Conservation (phyloP, 2,329 filamentous ascomycete genomes). For the Drechslera avenae region DNA sequence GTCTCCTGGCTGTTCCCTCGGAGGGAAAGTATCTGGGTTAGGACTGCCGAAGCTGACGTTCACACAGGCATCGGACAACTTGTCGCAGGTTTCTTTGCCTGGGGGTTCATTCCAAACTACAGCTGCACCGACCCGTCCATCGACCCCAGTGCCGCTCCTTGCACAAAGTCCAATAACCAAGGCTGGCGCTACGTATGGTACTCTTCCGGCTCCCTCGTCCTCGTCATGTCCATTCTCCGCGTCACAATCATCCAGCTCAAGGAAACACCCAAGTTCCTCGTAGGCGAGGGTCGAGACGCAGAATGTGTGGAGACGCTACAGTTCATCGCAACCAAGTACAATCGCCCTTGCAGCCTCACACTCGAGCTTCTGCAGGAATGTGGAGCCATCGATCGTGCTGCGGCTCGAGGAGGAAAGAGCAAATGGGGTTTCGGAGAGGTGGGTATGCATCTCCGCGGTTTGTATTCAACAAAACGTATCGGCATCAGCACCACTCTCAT, state of each 20-base stretch:
- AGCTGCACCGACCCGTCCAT: conserved; percentile 50
- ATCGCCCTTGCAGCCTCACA: conserved; percentile 59
- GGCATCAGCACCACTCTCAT: conserved; percentile 67
- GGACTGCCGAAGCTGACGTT: neutral
- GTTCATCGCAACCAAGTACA: conserved; percentile 58
- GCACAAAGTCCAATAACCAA: conserved; percentile 58
- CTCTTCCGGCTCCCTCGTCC: conserved; percentile 59
- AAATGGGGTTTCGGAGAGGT: conserved; percentile 50
- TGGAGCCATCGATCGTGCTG: conserved; percentile 41
- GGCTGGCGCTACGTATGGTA: conserved; percentile 65
- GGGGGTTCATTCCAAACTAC: conserved; percentile 59
- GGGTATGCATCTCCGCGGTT: conserved; percentile 63
- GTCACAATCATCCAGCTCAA: conserved; percentile 59
- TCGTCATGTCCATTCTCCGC: conserved; percentile 59
- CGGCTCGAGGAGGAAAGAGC: conserved; percentile 30
- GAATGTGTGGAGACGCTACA: conserved; percentile 58
- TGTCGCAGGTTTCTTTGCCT: conserved; percentile 60
- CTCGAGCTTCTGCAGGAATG: conserved; percentile 56
- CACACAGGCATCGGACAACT: conserved; percentile 55
- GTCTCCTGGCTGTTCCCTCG: neutral
- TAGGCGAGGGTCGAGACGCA: conserved; percentile 59
- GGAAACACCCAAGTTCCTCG: conserved; percentile 63
- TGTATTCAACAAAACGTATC: conserved; percentile 67
- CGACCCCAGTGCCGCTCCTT: conserved; percentile 50
- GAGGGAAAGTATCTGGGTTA: no score